These are phyloP conservation scores for Talaromyces sp. DNA, from an alignment of 2,329 filamentous ascomycete genomes.

Conservation along the genomic window DNA sequence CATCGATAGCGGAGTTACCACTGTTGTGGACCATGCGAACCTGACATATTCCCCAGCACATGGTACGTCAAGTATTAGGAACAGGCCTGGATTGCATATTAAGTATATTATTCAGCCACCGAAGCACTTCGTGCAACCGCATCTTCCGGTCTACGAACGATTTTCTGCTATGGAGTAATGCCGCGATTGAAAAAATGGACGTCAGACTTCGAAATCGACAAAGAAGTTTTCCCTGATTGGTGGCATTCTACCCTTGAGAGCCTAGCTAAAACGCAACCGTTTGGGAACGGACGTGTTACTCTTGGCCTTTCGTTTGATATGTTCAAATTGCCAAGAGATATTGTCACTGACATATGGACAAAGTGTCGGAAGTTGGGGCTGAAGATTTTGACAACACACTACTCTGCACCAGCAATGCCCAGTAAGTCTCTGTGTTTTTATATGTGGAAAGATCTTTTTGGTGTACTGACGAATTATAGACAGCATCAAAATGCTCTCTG, in stretches of 20 bases:
- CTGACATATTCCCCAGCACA: conserved; percentile 4
- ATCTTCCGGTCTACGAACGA: conserved; percentile 1
- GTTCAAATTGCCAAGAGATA: conserved; percentile 3
- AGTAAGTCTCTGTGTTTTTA: background rate
- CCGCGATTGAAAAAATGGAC: conserved; percentile 1
- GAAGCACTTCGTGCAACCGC: conserved; percentile 3
- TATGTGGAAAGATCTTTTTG: background rate
- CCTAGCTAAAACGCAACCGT: background rate
- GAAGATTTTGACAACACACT: conserved; percentile 5
- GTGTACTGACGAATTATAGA: background rate
- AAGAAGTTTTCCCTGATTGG: background rate
- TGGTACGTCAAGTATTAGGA: background rate
- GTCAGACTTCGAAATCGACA: background rate
- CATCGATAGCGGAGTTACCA: conserved; percentile 2
- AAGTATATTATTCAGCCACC: background rate
- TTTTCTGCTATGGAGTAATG: conserved; percentile 5
- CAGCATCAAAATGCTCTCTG: background rate
- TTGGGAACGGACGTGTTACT: background rate
- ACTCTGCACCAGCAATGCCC: background rate
- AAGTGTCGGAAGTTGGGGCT: background rate
- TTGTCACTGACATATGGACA: background rate
- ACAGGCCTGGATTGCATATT: background rate
- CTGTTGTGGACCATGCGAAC: conserved; percentile 6
- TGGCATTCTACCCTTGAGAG: background rate
- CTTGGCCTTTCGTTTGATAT: conserved; percentile 1